These are phyloP conservation scores for Aspergillus novoparasiticus DNA, from an alignment of 2,329 filamentous ascomycete genomes.

Conservation along the genomic window DNA sequence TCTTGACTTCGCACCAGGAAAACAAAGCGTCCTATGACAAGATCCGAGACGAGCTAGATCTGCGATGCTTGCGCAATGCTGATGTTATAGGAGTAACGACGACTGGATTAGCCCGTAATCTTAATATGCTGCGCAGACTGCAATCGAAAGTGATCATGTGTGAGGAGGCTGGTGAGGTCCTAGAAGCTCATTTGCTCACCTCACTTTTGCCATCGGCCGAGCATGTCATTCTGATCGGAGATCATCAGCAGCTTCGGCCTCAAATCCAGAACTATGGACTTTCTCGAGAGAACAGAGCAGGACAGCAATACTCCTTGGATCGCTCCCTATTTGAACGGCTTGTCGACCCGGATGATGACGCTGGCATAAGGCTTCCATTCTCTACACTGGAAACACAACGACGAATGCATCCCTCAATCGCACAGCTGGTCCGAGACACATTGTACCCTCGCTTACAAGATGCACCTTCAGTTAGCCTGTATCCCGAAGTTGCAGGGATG, in stretches of 20 bases:
- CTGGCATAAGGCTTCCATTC: slow-evolving; percentile 35
- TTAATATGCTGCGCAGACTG: slow-evolving; percentile 49
- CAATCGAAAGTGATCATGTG: slow-evolving; percentile 44
- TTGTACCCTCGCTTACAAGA: slow-evolving; percentile 63
- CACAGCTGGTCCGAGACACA: slow-evolving; percentile 58
- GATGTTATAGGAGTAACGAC: slow-evolving; percentile 59
- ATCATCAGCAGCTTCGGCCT: slow-evolving; percentile 48
- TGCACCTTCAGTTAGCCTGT: slow-evolving; percentile 35
- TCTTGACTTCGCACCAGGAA: slow-evolving; percentile 7
- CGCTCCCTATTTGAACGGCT: slow-evolving; percentile 57
- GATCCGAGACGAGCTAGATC: slow-evolving; percentile 28
- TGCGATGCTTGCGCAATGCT: slow-evolving; percentile 38
- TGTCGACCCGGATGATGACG: slow-evolving; percentile 29
- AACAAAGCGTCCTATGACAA: slow-evolving; percentile 20
- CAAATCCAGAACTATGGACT: slow-evolving; percentile 43
- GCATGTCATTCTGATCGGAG: slow-evolving; percentile 48
- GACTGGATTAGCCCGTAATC: slow-evolving; percentile 51
- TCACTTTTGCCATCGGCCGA: slow-evolving; percentile 45
- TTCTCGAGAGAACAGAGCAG: slow-evolving; percentile 34
- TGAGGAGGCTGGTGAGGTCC: slow-evolving; percentile 49
- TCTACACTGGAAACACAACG: slow-evolving; percentile 59
- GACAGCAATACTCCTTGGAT: slow-evolving; percentile 50
- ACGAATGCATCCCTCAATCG: slow-evolving; percentile 67
- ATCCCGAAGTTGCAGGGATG: slow-evolving; percentile 53
- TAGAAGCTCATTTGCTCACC: slow-evolving; percentile 46